Base-by-base conservation (phyloP, 805 yeast genomes). In the Candida taoyuanica region DNA sequence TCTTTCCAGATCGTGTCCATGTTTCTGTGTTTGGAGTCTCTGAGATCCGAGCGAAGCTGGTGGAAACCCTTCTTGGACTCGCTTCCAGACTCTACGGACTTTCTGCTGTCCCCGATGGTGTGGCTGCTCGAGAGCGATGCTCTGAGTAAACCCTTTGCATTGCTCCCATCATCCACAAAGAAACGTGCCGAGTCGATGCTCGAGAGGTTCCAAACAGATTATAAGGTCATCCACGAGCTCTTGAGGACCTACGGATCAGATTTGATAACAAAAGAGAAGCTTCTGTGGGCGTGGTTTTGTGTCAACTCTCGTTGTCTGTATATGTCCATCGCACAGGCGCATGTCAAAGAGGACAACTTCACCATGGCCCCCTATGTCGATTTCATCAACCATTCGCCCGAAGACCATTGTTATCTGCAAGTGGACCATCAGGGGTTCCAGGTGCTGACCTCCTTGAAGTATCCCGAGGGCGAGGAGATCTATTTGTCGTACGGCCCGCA, bases 301-400 rank as follows among this genome's bases (percentile, higher is more conserved):
- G 85, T 89, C 40, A 91, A 93, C 56, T 82, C 97, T 2, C 79
- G 98, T 62, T 91, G 98, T 58, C 65, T 91, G 5, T 89, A 87
- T 57, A 79, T 81, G 80, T 70, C 73, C 3, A 60, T 85, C 2
- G 79, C 84, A 1, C 68, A 72, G 33, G 70, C 72, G 25, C 70
- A 71, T 40, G 62, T 66, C 14, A 54, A 56, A 3, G 73, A 64
- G 18, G 86, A 82, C 48, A 82, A 85, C 56, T 80, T 91, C 64
- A 86, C 98, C 2, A 64, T 91, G 75, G 97, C 91, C 0, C 98
- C 98, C 0, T 81, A 68, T 46, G 88, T 89, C 17, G 98, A 91
- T 63, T 84, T 85, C 56, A 64, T 91, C 36, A 93, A 91, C 60
- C 98, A 91, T 59, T 50, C 67, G 12, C 48, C 60, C 4, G 53